These are phyloP conservation scores for Suhomyces atakaporum DNA, from an alignment of 1,139 yeast genomes.

Conservation along the genomic window DNA sequence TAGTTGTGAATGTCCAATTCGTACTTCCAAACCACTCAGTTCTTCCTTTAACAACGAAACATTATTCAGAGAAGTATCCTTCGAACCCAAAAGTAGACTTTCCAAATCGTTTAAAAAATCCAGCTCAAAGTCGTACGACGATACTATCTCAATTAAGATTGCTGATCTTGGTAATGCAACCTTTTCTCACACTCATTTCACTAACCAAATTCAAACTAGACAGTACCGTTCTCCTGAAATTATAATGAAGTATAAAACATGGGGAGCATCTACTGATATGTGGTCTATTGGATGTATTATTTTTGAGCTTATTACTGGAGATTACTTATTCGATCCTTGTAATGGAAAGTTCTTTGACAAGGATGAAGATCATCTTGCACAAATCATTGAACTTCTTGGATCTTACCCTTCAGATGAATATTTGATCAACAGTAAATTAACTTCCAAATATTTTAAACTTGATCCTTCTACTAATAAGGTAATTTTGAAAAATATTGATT, in stretches of 20 bases:
- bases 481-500: conserved; percentile 57
- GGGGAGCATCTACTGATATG: conserved; percentile 85
- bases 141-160: conserved; percentile 47
- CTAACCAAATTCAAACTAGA: conserved; percentile 83
- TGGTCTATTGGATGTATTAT: conserved; percentile 85
- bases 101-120: conserved; percentile 7
- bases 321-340: conserved; percentile 81
- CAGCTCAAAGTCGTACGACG: conserved; percentile 3
- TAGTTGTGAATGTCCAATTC: conserved; percentile 28
- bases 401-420: conserved; percentile 53
- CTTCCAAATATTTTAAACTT: conserved; percentile 54
- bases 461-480: conserved; percentile 42
- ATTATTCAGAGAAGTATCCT: conserved; percentile 21
- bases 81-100: conserved; percentile 7
- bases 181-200: conserved; percentile 69
- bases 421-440: conserved; percentile 51
- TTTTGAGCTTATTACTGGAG: conserved; percentile 83
- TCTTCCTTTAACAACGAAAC: conserved; percentile 24
- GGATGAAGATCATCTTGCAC: conserved; percentile 87
- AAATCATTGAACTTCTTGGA: conserved; percentile 68
- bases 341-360: conserved; percentile 61
- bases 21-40: conserved; percentile 34
- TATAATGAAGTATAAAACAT: conserved; percentile 57
- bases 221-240: conserved; percentile 87
- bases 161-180: conserved; percentile 91